Base-by-base conservation (phyloP, 2,329 filamentous ascomycete species). In the Amylocarpus encephaloides region DNA sequence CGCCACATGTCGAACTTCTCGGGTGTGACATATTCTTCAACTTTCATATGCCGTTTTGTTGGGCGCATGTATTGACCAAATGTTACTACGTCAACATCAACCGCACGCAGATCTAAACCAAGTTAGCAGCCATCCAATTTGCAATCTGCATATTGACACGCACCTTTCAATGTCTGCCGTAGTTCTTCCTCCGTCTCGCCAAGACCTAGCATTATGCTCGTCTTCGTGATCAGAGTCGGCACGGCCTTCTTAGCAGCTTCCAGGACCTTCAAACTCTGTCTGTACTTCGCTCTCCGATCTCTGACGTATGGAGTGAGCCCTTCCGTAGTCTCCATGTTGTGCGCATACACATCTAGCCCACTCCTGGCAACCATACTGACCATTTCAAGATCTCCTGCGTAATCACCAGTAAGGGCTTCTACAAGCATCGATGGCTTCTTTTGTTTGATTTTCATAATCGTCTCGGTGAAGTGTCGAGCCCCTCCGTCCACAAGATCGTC, bases 61-160 rank as follows among this genome's bases (percentile, higher is more conserved):
- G 93, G 93, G 10, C 92, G 88, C 93, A 98, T 98, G 74, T 98
- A 98, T 74, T 98, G 93, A n/a, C 93, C 93, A 61, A 98, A 98
- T 0, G 93, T 98, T 51, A 98, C 90, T 11, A 98, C 89, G 61
- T 98, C 93, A 41, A 96, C 91, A 53, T 87, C 75, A 51, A 82
- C 79, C 58, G 83, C 83, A 51, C 93, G 80, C 11, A 98, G 78
- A 67, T 94, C 88, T 81, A 52, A n/a, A 18, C 22, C 0, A 46
- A n/a, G 49, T 61, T 54, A 62, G 52, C 39, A 46, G 41, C 16
- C 4, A 26, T 11, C 35, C 10, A n/a, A 6, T 2, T 12, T 11
- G 9, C 13, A 43, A n/a, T 30, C 2, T 32, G n/a, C 10, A 43
- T 11, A 12, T 18, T 2, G 19, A 29, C 26, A 61, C 71, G 62